Evolutionary conservation across 2,329 filamentous ascomycete species (phyloP), one percentile per base, ranked within the genome.

Genomic region (Pseudogymnoascus sp.): DNA sequence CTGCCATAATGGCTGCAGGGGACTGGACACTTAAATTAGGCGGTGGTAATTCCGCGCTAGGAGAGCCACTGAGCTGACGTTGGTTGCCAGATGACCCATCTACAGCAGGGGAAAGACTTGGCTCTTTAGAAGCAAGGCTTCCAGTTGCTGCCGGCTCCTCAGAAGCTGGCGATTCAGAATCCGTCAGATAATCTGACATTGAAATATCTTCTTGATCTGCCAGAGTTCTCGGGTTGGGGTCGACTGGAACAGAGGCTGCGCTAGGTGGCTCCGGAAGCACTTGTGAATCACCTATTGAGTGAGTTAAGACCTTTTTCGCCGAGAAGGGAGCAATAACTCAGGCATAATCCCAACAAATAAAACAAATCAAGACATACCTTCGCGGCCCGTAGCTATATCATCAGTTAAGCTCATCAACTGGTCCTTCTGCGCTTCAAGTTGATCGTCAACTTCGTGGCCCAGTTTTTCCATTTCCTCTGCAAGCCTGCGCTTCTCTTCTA

Each of bases 381-480:
- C 58, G 51, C 61, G 66, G 38, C 60, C 65, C n/a, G 65, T 62
- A 41, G 65, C 63, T 33, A 68, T 66, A 62, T 73, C 67, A 38
- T 35, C 58, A 8, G 65, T 68, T 29, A 74, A 64, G 38, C 68
- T 66, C 29, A 68, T 64, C 5, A 74, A 63, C 63, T 73, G 72
- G 38, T 72, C 71, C 62, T 71, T 73, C 44, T 75, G 63, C 27
- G 64, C 68, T 31, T 72, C 69, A 13, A 74, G 69, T 61, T 70
- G 70, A 15, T 69, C 66, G 59, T 74, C 73, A n/a, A 71, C 68
- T 59, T 75, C 73, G 60, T 69, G 65, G 2, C 66, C 65, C 48
- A 74, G 66, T 42, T 67, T 68, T 51, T 71, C 69, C 65, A 71
- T 71, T 63, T 74, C 72, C 35, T 74, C 72, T 4, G 69, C 68